A percentile compares a stretch with the other conserved stretches of the same genome.
phyloP scores from a whole-genome alignment of 192 early-diverging fungal genomes.

The Linnemannia exigua region DNA sequence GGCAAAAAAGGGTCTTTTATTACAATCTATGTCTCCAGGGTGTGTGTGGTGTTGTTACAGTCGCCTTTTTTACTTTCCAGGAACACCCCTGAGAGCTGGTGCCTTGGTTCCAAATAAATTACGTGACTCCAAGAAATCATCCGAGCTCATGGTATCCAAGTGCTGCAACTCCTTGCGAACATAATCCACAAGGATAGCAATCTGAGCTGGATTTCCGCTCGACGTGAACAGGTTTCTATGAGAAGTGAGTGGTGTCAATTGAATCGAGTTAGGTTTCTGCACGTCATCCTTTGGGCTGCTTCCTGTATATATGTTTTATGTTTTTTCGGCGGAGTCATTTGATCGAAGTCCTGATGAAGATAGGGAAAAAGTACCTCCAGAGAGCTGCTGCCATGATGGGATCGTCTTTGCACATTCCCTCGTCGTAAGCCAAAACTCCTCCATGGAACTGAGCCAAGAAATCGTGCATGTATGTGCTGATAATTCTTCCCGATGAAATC shows the following conservation, averaged over 20 bases:
- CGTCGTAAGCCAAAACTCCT: conserved; percentile 91
- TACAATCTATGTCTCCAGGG: neutral
- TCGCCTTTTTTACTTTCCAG: conserved; percentile 41
- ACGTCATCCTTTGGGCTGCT: neutral
- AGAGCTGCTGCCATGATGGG: conserved; percentile 91
- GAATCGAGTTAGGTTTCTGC: too few relatives aligned
- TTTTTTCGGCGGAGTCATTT: neutral
- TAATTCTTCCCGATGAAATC: conserved; percentile 80
- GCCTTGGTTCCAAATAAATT: conserved; percentile 39
- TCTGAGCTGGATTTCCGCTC: conserved; percentile 42
- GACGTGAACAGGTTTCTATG: conserved; percentile 59
- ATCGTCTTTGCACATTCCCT: conserved; percentile 89
- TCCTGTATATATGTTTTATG: neutral
- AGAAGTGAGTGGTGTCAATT: neutral
- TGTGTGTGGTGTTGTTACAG: neutral
- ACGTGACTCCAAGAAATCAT: conserved; percentile 50
- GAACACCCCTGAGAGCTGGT: conserved; percentile 42
- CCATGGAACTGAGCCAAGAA: conserved; percentile 90
- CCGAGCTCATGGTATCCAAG: conserved; percentile 52
- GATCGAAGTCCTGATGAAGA: neutral
- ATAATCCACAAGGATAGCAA: conserved; percentile 58
- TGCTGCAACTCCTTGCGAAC: conserved; percentile 55
- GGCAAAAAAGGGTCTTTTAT: neutral
- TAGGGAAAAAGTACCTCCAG: conserved; percentile 71
- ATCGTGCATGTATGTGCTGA: conserved; percentile 83